phyloP scores from a whole-genome alignment of 2,329 filamentous ascomycete genomes.

The Lecanicillium sp. region DNA sequence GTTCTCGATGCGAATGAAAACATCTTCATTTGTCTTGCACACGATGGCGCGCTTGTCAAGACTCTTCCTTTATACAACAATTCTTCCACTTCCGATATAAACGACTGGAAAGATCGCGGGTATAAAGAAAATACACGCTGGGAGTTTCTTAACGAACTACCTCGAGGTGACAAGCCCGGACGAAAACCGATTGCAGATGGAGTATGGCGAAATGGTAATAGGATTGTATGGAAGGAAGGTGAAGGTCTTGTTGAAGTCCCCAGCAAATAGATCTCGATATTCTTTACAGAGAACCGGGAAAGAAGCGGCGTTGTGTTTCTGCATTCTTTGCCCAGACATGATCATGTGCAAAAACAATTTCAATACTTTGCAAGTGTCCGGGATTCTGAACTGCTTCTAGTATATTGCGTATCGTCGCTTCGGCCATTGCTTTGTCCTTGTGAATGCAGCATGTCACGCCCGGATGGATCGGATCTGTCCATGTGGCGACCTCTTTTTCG shows the following conservation, averaged over 20 bases:
- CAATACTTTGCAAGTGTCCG: not conserved
- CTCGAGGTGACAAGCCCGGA: not conserved
- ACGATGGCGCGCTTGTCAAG: constrained; percentile 3
- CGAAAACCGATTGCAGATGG: not conserved
- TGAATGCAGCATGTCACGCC: not conserved
- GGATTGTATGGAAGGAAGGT: constrained; percentile 1
- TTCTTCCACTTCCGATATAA: not conserved
- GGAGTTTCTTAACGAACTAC: constrained; percentile 6
- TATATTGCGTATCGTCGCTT: not conserved
- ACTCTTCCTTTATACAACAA: constrained; percentile 4
- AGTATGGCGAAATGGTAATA: constrained; percentile 1
- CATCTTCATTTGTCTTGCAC: constrained; percentile 5
- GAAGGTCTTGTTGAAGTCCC: not conserved
- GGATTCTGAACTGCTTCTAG: not conserved
- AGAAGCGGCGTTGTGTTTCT: not conserved
- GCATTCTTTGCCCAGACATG: not conserved
- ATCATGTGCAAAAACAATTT: not conserved
- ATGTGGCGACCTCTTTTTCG: constrained; percentile 40
- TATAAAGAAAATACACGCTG: constrained; percentile 5
- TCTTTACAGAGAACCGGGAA: not conserved
- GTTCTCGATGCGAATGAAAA: constrained; percentile 5
- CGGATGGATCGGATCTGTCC: constrained; percentile 3
- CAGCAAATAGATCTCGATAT: too few species aligned
- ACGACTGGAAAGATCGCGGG: constrained; percentile 2
- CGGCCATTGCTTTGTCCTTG: not conserved